Evolutionary conservation across 208 protist species (phyloP), one percentile per base, ranked within the genome.

Genomic region (Paratrypanosoma confusum): DNA sequence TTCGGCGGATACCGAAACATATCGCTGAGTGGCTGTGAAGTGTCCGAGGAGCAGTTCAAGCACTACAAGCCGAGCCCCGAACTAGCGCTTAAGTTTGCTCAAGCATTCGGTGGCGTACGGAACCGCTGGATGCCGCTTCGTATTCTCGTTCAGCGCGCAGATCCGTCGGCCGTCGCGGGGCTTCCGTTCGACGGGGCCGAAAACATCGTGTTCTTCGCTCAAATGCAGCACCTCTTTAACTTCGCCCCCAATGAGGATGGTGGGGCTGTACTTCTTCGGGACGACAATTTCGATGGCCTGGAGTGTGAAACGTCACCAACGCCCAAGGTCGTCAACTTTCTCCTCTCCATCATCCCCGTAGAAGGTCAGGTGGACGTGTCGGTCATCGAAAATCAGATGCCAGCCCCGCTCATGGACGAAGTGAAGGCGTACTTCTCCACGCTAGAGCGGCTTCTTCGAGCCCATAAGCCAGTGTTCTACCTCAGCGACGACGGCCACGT

Each of bases 161-260:
- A 65, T n/a, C 50, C 71, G 16, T 49, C n/a, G 5, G 70, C 60
- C 14, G 65, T 73, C 13, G 63, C 53, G 7, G 42, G 31, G 50
- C 48, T 93, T n/a, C 76, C 80, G 1, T 81, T 65, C 23, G 31
- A 68, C 16, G 81, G 85, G 13, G 42, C 72, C 5, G 67, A 57
- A 7, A 46, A 78, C 14, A 75, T 93, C 32, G 55, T 84, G 32
- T 93, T 78, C 57, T 93, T 93, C 64, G 80, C 85, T 1, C 81
- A 93, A 54, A 90, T 93, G 85, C 85, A 93, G 47, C 80, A 93
- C 51, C 45, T 71, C 23, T 93, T 93, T 65, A 57, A 55, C 32
- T 93, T 93, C 50, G 64, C 85, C 0, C 65, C 83, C 17, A 57
- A 74, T 40, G 37, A 38, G 3, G 66, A 63, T 18, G 66, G 63